These are phyloP conservation scores for Cutaneotrichosporon sp. DNA, from an alignment of 1,284 basidiomycete species.

Conservation along the genomic window DNA sequence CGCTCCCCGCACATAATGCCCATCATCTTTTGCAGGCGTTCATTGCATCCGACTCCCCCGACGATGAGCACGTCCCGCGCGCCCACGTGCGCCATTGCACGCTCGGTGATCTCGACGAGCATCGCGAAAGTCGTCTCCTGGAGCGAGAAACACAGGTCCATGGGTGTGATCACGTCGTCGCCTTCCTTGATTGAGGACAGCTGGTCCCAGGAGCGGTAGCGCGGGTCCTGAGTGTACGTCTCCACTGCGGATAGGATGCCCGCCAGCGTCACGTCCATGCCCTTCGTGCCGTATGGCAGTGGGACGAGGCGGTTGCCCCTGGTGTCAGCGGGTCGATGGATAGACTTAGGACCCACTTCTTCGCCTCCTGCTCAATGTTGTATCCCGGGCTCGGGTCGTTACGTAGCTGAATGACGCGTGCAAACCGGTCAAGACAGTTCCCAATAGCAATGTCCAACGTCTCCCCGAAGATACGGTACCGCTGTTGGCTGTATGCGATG, in stretches of 20 bases:
- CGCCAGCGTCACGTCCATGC: constrained; percentile 95
- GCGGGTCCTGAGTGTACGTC: constrained; percentile 75
- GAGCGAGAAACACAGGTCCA: constrained; percentile 92
- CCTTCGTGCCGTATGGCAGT: constrained; percentile 94
- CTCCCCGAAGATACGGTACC: constrained; percentile 98
- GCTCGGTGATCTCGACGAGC: constrained; percentile 98
- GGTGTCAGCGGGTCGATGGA: too few relatives aligned
- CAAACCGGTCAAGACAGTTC: constrained; percentile 96
- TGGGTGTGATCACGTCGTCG: constrained; percentile 74
- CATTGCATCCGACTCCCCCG: constrained; percentile 97
- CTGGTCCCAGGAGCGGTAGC: constrained; percentile 54
- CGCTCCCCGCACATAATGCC: constrained; percentile 90
- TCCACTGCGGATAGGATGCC: constrained; percentile 87
- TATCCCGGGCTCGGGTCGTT: constrained; percentile 98
- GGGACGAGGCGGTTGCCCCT: constrained; percentile 62
- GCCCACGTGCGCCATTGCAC: constrained; percentile 98
- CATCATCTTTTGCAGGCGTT: constrained; percentile 97
- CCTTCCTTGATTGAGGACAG: constrained; percentile 41
- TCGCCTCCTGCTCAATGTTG: constrained; percentile 95
- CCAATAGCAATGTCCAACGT: constrained; percentile 98
- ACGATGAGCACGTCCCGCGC: constrained; percentile 95
- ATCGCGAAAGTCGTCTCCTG: constrained; percentile 98
- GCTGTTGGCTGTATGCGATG: constrained; percentile 94
- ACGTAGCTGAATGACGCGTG: constrained; percentile 87
- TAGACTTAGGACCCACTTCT: constrained; percentile 73